phyloP scores from a whole-genome alignment of 1,139 yeast species.

The Magnusiomyces paraingens region DNA sequence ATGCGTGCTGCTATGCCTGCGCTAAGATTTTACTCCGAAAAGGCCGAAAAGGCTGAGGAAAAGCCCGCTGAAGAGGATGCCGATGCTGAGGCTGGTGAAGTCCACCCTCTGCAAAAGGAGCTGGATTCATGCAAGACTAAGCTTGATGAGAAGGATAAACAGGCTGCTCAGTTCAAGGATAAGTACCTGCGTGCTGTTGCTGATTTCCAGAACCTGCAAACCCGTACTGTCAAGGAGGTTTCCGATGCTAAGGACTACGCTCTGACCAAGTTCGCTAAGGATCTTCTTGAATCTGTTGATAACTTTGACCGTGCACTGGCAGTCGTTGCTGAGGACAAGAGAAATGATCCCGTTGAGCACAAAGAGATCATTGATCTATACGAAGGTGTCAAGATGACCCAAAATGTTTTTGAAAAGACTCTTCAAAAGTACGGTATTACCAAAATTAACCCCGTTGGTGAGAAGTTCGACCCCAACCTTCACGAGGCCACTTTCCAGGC shows the following conservation, averaged over 20 bases:
- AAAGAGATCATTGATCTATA: slow-evolving; percentile 67
- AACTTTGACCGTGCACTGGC: slow-evolving; percentile 83
- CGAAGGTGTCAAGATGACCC: slow-evolving; percentile 91
- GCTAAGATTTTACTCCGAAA: no score
- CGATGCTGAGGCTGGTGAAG: not conserved
- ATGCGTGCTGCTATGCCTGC: no score
- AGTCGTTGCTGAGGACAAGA: slow-evolving; percentile 58
- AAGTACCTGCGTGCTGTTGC: slow-evolving; percentile 79
- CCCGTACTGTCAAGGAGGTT: slow-evolving; percentile 79
- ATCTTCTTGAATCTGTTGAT: slow-evolving; percentile 81
- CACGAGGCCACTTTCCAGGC: slow-evolving; percentile 93
- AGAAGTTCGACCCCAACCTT: slow-evolving; percentile 72
- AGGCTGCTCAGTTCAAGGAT: slow-evolving; percentile 75
- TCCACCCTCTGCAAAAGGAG: slow-evolving; percentile 17
- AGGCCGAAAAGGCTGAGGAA: slow-evolving; percentile 48
- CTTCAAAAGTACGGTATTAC: slow-evolving; percentile 71
- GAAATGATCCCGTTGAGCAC: slow-evolving; percentile 28
- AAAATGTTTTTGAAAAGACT: slow-evolving; percentile 80
- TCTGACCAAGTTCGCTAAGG: slow-evolving; percentile 87
- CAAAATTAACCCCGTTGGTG: slow-evolving; percentile 79
- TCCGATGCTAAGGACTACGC: slow-evolving; percentile 89
- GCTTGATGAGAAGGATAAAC: slow-evolving; percentile 65
- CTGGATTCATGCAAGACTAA: slow-evolving; percentile 43
- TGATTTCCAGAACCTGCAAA: slow-evolving; percentile 90
- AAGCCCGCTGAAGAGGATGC: not conserved